Percentiles rank a stretch among this genome's conserved stretches.
Evolutionary conservation across 169 alveolate genomes (phyloP).

Genomic region (Plasmodium berghei): DNA sequence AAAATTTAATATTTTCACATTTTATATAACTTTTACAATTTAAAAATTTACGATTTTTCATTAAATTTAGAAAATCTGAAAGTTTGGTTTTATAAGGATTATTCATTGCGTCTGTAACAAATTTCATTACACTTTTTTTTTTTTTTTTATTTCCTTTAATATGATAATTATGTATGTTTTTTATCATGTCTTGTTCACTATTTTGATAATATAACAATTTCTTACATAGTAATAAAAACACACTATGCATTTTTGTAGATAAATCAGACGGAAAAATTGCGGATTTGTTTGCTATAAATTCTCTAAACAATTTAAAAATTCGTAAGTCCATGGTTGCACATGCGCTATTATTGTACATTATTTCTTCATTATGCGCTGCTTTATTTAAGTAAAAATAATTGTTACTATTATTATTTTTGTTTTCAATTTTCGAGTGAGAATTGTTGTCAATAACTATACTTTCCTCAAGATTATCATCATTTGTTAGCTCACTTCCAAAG

Average conservation of each 20-base stretch:
- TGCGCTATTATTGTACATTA: conserved; percentile 19
- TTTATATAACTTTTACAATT: conserved; percentile 48
- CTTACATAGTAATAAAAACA: conserved; percentile 31
- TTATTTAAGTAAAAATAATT: conserved; percentile 10
- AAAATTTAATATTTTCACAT: conserved; percentile 50
- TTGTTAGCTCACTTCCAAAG: neutral
- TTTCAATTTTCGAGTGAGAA: neutral
- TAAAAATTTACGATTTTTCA: conserved; percentile 29
- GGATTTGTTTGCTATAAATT: conserved; percentile 48
- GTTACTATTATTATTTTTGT: neutral
- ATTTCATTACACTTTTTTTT: conserved; percentile 29
- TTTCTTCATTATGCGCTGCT: conserved; percentile 45
- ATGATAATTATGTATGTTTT: conserved; percentile 7
- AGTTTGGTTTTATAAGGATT: conserved; percentile 48
- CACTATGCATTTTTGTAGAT: conserved; percentile 49
- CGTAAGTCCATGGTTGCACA: conserved; percentile 49
- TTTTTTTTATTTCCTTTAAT: conserved; percentile 24
- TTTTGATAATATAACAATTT: conserved; percentile 62
- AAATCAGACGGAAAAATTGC: conserved; percentile 24
- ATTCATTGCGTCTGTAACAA: conserved; percentile 36
- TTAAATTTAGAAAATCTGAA: conserved; percentile 15
- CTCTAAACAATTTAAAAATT: conserved; percentile 60
- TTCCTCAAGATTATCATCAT: neutral
- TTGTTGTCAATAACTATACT: neutral
- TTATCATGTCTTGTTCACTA: conserved; percentile 41